Evolutionary conservation across 108 stramenopile species (phyloP).

Genomic region (Mayamaea pseudoterrestris): DNA sequence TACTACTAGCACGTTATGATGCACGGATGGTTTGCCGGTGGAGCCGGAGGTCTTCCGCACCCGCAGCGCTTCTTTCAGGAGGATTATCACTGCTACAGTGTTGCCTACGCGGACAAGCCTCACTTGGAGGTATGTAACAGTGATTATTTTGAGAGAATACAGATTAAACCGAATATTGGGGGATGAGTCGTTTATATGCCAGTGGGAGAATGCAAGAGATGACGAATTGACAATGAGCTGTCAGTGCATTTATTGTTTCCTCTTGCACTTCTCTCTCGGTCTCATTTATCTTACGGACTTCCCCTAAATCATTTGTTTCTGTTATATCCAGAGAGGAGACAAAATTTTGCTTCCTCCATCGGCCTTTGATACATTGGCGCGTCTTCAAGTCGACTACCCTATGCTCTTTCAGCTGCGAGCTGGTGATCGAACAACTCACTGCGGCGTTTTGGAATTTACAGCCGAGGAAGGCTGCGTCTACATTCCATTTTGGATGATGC

Average conservation of each 20-base stretch:
- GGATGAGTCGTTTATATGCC: background rate
- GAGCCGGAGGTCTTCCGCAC: too few species aligned
- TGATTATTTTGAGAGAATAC: background rate
- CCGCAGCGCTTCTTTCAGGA: conserved; percentile 53
- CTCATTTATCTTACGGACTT: background rate
- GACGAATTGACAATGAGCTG: background rate
- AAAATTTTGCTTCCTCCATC: conserved; percentile 97
- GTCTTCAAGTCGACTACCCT: conserved; percentile 87
- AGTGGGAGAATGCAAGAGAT: background rate
- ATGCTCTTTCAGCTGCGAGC: conserved; percentile 85
- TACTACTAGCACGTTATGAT: background rate
- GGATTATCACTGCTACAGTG: conserved; percentile 86
- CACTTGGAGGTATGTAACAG: conserved; percentile 62
- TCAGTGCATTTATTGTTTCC: background rate
- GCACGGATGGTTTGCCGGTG: conserved; percentile 1
- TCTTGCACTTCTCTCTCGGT: background rate
- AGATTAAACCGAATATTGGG: background rate
- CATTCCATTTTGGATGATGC: conserved; percentile 99
- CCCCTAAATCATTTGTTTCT: conserved; percentile 2
- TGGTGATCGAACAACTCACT: conserved; percentile 61
- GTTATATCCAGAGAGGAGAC: conserved; percentile 66
- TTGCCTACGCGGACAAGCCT: conserved; percentile 81
- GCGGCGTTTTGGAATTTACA: conserved; percentile 98
- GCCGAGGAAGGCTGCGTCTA: conserved; percentile 96
- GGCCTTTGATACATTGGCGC: conserved; percentile 92